Percentiles rank a stretch among this genome's conserved stretches.
These are phyloP conservation scores for Neoascochyta sp. DNA, from an alignment of 2,329 filamentous ascomycete genomes.

Conservation along the genomic window DNA sequence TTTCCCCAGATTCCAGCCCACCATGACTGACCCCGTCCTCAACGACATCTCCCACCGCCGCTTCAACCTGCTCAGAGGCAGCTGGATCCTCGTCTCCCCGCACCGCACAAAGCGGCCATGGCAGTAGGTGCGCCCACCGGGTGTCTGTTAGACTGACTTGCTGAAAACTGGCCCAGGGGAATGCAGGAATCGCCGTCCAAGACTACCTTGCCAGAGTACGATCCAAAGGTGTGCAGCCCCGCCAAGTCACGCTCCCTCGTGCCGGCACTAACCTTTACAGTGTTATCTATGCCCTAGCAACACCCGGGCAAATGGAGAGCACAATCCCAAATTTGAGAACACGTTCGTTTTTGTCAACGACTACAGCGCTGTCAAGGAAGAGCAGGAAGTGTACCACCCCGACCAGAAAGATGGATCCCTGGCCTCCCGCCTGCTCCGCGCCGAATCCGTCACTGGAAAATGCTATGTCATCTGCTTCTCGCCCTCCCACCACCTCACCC, in stretches of 20 bases:
- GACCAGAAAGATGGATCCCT: constrained; percentile 53
- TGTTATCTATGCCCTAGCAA: constrained; percentile 97
- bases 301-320: constrained; percentile 77
- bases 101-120: constrained; percentile 96
- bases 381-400: constrained; percentile 73
- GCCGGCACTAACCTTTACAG: constrained; percentile 42
- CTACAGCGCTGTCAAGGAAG: constrained; percentile 93
- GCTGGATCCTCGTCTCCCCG: constrained; percentile 91
- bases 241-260: constrained; percentile 1
- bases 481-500: constrained; percentile 81
- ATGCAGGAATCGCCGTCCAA: constrained; percentile 48
- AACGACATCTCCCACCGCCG: constrained; percentile 92
- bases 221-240: constrained; percentile 52
- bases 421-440: constrained; percentile 72
- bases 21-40: constrained; percentile 55
- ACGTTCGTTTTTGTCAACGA: constrained; percentile 97
- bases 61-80: constrained; percentile 86
- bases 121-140: constrained; percentile 65
- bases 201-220: constrained; percentile 67
- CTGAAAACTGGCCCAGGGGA: constrained; percentile 38
- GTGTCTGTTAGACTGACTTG: background rate
- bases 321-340: constrained; percentile 78
- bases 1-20: constrained; percentile 6
- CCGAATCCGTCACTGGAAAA: constrained; percentile 84
- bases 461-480: constrained; percentile 98